Base-by-base conservation (phyloP, 441 rosid species). In the Iberis amara region DNA sequence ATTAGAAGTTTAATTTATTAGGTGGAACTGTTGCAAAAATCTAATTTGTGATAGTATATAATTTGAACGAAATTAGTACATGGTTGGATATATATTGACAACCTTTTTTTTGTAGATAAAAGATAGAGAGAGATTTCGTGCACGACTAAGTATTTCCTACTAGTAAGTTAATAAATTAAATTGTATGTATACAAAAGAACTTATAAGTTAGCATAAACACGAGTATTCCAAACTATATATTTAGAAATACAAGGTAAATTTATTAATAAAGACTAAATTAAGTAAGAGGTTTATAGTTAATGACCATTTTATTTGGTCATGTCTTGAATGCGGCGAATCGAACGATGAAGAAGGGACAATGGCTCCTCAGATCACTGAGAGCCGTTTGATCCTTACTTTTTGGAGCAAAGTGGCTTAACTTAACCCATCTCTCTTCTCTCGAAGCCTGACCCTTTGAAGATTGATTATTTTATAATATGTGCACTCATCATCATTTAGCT, bases 311-410 rank as follows among this genome's bases (percentile, higher is more conserved):
- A 24, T 24, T 24, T 24, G 4, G 33, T 30, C 2, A 7, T 2
- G 37, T 2, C 6, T 39, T 11, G 65, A 30, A 66, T 7, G 70
- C 61, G 70, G 70, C 70, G 61, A 53, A 66, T 66, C 64, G 54
- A 60, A 59, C 64, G 64, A 64, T 45, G 64, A 45, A 4, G 64
- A 65, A 65, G 70, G 36, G 70, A 39, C 56, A 36, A 42, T 27
- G 61, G 36, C 70, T 66, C 70, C 61, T 53, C 30, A 40, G 41
- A 52, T 59, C 28, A 11, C 36, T 59, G 65, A 66, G 47, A 66
- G 70, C 56, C 70, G 55, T 53, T 59, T 47, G 65, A 46, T 59
- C 59, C 59, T 57, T 52, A 57, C 54, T 43, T 65, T 64, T 51
- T 65, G 64, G 69, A 65, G 37, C 15, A 57, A 49, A 48, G 9